Percentiles rank a stretch among this genome's conserved stretches.
phyloP scores from a whole-genome alignment of 768 basidiomycete species.

The Pisolithus albus region DNA sequence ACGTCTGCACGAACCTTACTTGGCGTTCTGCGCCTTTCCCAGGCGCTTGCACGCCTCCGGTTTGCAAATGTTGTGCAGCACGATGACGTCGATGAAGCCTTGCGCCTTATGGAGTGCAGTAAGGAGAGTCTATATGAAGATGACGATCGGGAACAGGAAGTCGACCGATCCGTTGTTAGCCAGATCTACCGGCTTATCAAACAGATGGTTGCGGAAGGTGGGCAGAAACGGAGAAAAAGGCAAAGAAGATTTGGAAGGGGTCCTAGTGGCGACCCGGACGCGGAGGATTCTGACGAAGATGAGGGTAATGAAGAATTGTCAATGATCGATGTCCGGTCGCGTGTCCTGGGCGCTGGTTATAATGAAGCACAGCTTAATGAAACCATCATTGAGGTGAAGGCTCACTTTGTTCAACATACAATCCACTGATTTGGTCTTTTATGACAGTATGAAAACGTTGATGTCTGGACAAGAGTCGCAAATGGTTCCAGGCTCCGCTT shows the following conservation, averaged over 20 bases:
- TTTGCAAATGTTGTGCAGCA: conserved; percentile 75
- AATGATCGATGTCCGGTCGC: conserved; percentile 82
- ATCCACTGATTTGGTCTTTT: conserved; percentile 7
- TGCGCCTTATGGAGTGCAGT: conserved; percentile 94
- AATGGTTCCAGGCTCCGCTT: conserved; percentile 79
- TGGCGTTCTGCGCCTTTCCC: conserved; percentile 88
- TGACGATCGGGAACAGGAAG: conserved; percentile 57
- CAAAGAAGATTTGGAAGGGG: conserved; percentile 59
- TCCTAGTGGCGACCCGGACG: conserved; percentile 62
- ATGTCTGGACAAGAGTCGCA: conserved; percentile 76
- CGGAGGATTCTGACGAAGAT: conserved; percentile 65
- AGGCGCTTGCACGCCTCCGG: conserved; percentile 89
- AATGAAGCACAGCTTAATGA: conserved; percentile 89
- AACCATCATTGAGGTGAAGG: conserved; percentile 68
- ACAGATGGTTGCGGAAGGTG: conserved; percentile 57
- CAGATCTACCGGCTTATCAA: conserved; percentile 91
- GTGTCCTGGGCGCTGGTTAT: conserved; percentile 81
- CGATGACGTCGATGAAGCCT: conserved; percentile 91
- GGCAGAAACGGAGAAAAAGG: conserved; percentile 34
- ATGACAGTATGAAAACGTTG: conserved; percentile 77
- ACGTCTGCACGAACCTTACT: conserved; percentile 95
- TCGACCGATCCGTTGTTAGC: conserved; percentile 72
- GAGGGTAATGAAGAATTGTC: conserved; percentile 66
- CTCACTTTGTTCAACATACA: not conserved
- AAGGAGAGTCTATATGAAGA: conserved; percentile 88